Conservation (phyloP, 129 eudicot species). For the Flaveria bidentis region DNA sequence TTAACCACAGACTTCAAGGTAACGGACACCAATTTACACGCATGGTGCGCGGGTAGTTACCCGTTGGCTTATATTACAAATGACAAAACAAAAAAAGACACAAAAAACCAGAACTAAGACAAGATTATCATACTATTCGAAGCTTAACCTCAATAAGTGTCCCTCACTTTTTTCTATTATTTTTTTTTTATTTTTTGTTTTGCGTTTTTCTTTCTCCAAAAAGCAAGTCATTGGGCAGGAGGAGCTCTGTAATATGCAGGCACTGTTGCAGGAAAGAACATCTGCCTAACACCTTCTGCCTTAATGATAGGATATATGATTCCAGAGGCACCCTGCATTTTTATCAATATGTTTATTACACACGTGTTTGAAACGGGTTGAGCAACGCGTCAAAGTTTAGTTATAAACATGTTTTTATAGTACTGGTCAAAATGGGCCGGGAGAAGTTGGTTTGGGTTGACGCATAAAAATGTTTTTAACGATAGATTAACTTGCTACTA, state of each 20-base stretch:
- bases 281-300: constrained; percentile 89
- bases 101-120: not conserved
- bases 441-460: not conserved
- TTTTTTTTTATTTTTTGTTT: not conserved
- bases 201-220: not conserved
- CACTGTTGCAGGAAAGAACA: constrained; percentile 86
- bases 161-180: not conserved
- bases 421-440: not conserved
- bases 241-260: constrained; percentile 89
- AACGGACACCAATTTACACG: too few species aligned
- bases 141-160: not conserved
- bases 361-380: not conserved
- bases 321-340: constrained; percentile 71
- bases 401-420: not conserved
- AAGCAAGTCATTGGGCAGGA: constrained; percentile 20
- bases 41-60: too few species aligned
- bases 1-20: too few species aligned
- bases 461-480: not conserved
- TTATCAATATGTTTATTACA: constrained; percentile 2
- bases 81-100: not conserved
- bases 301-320: constrained; percentile 80
- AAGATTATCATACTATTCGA: not conserved
- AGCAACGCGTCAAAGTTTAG: not conserved
- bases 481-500: not conserved
- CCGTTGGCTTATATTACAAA: too few species aligned